Conservation (phyloP, 192 early-diverging fungal species). For the Linnemannia elongata region DNA sequence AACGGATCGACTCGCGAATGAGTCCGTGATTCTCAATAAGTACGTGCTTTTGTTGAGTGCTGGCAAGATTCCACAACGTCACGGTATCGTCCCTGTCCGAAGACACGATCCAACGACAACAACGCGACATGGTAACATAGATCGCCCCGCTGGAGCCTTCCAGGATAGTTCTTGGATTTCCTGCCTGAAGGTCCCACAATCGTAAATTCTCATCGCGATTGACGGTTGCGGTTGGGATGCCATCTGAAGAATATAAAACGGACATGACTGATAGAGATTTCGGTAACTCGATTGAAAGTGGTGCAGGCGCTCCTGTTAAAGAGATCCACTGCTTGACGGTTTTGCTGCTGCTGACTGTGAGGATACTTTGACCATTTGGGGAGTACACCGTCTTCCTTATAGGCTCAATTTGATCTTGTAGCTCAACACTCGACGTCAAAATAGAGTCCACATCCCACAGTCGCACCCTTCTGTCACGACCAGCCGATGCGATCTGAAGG, state of each 20-base stretch:
- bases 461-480: background rate
- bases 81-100: background rate
- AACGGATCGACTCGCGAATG: too few relatives aligned
- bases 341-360: too few relatives aligned
- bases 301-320: too few relatives aligned
- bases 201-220: background rate
- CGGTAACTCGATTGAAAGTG: too few relatives aligned
- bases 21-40: too few relatives aligned
- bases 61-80: background rate
- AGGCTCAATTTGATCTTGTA: background rate
- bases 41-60: too few relatives aligned
- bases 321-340: background rate
- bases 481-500: slow-evolving; percentile 7
- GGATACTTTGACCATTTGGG: background rate
- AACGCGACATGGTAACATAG: background rate
- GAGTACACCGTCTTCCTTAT: background rate
- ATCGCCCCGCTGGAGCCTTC: background rate
- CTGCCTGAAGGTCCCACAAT: background rate
- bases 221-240: background rate
- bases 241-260: background rate
- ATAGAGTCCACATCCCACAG: background rate
- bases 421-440: background rate
- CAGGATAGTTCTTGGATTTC: background rate
- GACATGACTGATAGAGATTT: too few relatives aligned
- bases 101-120: background rate